These are phyloP conservation scores for Coccomyxa subellipsoidea DNA, from an alignment of 163 green algal genomes.

Conservation along the genomic window DNA sequence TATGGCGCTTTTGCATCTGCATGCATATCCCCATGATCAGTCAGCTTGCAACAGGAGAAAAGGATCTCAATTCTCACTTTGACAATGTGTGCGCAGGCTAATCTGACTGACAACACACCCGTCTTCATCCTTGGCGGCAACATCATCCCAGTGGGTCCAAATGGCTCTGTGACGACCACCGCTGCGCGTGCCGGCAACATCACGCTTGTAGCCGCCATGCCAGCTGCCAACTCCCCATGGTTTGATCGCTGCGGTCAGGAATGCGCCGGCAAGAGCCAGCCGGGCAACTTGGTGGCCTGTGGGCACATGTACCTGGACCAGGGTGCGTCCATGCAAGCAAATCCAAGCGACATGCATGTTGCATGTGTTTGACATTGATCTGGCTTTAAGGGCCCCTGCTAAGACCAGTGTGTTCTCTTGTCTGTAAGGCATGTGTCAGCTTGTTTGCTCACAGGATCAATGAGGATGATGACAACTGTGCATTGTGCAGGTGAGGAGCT, in stretches of 20 bases:
- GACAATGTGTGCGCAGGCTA: too few relatives aligned
- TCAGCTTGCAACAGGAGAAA: too few relatives aligned
- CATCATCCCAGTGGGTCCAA: not conserved
- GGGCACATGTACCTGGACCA: constrained; percentile 20
- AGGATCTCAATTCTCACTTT: too few relatives aligned
- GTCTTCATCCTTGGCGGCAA: constrained; percentile 7
- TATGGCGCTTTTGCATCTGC: too few relatives aligned
- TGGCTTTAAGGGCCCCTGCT: not conserved
- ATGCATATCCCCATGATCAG: too few relatives aligned
- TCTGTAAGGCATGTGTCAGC: too few relatives aligned
- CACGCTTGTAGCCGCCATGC: not conserved
- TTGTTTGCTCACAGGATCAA: too few relatives aligned
- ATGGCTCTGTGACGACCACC: not conserved
- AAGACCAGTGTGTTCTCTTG: too few relatives aligned
- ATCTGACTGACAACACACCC: not conserved
- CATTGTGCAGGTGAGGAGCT: constrained; percentile 16
- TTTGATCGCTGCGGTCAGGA: not conserved
- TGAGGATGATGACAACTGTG: too few relatives aligned
- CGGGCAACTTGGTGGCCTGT: not conserved
- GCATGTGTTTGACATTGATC: not conserved
- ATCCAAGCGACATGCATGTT: not conserved
- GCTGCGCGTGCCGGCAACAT: not conserved
- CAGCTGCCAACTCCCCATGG: not conserved
- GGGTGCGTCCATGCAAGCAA: not conserved
- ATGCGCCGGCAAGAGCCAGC: not conserved